Conservation (phyloP, 2,329 filamentous ascomycete species). For the Fusarium citri region DNA sequence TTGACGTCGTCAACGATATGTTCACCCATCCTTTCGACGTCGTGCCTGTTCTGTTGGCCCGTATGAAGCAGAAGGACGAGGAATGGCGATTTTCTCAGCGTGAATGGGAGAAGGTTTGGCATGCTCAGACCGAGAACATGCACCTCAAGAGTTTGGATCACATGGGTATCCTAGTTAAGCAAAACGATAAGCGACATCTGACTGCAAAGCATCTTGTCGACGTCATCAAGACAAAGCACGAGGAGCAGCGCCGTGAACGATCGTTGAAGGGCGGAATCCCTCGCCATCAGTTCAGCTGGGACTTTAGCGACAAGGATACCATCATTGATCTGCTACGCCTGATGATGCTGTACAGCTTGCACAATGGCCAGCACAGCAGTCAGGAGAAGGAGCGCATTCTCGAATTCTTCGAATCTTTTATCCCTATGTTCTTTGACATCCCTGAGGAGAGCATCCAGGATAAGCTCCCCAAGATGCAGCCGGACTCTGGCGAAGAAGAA, state of each 20-base stretch:
- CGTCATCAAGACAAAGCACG: conserved; percentile 90
- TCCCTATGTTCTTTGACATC: conserved; percentile 81
- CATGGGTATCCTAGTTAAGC: conserved; percentile 91
- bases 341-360: conserved; percentile 73
- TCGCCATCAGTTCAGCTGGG: conserved; percentile 80
- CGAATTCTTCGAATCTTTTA: conserved; percentile 81
- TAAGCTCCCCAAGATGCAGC: conserved; percentile 75
- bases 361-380: conserved; percentile 76
- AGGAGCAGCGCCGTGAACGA: conserved; percentile 84
- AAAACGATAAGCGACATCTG: conserved; percentile 89
- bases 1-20: conserved; percentile 87
- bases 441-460: conserved; percentile 76
- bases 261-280: conserved; percentile 70
- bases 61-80: conserved; percentile 95
- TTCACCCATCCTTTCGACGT: conserved; percentile 87
- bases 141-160: conserved; percentile 97
- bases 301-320: conserved; percentile 77
- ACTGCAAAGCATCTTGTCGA: conserved; percentile 90
- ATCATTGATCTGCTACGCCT: conserved; percentile 71
- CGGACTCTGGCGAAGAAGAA: conserved; percentile 80
- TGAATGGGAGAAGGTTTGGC: conserved; percentile 99
- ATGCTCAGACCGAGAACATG: conserved; percentile 91
- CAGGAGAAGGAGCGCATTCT: conserved; percentile 79
- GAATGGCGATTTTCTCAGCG: conserved; percentile 97
- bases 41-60: conserved; percentile 86